phyloP scores from a whole-genome alignment of 495 filamentous ascomycete species.

The Aspergillus bridgeri region DNA sequence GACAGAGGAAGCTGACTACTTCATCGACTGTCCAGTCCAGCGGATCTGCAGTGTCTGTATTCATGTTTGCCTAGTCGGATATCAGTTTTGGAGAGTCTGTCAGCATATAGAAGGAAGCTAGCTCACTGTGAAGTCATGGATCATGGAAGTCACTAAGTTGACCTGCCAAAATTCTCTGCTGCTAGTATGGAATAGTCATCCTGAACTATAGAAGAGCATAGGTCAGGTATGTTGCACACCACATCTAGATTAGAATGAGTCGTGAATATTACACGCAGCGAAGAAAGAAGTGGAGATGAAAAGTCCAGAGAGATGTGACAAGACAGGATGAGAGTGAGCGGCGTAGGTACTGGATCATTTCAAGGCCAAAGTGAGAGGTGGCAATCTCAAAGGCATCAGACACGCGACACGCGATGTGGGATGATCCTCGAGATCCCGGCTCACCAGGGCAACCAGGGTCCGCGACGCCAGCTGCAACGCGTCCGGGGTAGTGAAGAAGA shows the following conservation, averaged over 20 bases:
- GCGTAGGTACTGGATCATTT: background rate
- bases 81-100: background rate
- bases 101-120: background rate
- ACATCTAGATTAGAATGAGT: background rate
- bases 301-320: background rate
- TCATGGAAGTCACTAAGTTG: background rate
- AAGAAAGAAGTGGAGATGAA: background rate
- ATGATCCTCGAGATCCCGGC: background rate
- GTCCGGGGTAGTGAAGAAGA: background rate
- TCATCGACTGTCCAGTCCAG: conserved; percentile 65
- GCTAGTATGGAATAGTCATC: background rate
- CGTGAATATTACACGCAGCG: background rate
- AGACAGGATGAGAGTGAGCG: background rate
- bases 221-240: background rate
- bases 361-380: background rate
- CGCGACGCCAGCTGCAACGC: background rate
- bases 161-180: background rate
- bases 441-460: background rate
- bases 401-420: too few relatives aligned
- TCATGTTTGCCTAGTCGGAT: conserved; percentile 11
- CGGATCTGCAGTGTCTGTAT: conserved; percentile 47
- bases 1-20: conserved; percentile 63
- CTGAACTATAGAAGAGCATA: background rate
- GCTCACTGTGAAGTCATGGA: background rate
- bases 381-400: background rate